Conservation (phyloP, 345 rosid genomes). For the Acer negundo region DNA sequence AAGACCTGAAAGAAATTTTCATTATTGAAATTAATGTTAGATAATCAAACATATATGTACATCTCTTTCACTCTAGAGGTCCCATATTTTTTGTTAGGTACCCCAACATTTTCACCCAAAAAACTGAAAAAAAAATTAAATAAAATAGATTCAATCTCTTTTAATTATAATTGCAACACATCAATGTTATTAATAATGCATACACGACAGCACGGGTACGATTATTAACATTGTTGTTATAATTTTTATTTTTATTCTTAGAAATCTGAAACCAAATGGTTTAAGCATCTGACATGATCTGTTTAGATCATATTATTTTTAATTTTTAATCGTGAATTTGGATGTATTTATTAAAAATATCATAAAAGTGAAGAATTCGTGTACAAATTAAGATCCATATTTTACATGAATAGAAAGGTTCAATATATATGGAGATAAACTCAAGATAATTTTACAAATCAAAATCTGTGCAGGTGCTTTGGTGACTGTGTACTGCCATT, state of each 20-base stretch:
- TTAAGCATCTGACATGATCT: no score
- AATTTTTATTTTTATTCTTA: no score
- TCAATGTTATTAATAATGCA: neutral
- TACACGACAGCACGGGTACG: neutral
- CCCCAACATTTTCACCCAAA: no score
- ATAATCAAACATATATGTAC: neutral
- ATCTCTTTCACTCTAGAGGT: neutral
- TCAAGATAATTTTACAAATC: neutral
- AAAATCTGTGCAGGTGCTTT: constrained; percentile 37
- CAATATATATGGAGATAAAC: no score
- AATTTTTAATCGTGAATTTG: neutral
- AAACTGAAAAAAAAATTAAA: neutral
- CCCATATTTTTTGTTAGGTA: neutral
- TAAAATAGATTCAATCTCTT: no score
- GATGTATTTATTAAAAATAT: no score
- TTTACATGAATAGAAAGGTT: no score
- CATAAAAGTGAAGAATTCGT: no score
- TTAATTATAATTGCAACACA: neutral
- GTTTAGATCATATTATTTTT: no score
- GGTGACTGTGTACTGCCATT: constrained; percentile 40
- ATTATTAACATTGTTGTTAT: no score
- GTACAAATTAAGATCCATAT: no score
- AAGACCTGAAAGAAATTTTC: neutral
- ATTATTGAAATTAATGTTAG: neutral
- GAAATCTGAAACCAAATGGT: no score